These are phyloP conservation scores for Leucocoprinus sp. DNA, from an alignment of 768 basidiomycete species.

Conservation along the genomic window DNA sequence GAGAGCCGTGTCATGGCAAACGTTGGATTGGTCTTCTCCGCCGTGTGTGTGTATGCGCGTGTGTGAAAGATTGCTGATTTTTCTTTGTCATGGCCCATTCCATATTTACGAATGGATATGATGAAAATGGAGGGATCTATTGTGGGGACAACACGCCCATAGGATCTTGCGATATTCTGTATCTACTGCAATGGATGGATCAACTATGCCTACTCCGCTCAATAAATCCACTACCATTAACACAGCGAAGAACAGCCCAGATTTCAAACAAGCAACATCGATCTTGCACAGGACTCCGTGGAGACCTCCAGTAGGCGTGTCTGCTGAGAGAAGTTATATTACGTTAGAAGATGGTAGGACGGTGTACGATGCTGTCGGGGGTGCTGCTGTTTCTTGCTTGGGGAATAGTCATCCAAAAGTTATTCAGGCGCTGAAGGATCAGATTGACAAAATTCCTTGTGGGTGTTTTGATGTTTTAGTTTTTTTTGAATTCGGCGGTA, in stretches of 20 bases:
- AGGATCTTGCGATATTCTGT: not conserved
- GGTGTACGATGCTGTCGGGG: constrained; percentile 76
- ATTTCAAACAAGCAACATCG: constrained; percentile 3
- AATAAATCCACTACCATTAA: constrained; percentile 5
- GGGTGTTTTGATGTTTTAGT: constrained; percentile 18
- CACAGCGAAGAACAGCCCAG: constrained; percentile 1
- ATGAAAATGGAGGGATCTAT: too few relatives aligned
- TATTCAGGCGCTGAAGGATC: constrained; percentile 67
- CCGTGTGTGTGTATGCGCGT: too few relatives aligned
- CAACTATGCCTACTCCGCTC: not conserved
- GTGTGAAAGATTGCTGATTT: not conserved
- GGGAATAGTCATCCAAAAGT: constrained; percentile 71
- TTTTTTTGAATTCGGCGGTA: too few relatives aligned
- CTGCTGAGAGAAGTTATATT: constrained; percentile 63
- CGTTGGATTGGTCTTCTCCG: not conserved
- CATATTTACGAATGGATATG: too few relatives aligned
- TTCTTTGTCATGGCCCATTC: not conserved
- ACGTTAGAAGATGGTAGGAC: constrained; percentile 60
- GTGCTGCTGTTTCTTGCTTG: constrained; percentile 76
- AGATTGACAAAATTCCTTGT: constrained; percentile 75
- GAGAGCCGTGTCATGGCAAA: not conserved
- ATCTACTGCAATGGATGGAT: not conserved
- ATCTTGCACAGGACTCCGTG: constrained; percentile 70
- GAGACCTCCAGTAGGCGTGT: constrained; percentile 60
- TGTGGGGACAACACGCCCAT: not conserved